Conservation (phyloP, 495 filamentous ascomycete species). For the Aspergillus funiculosus region DNA sequence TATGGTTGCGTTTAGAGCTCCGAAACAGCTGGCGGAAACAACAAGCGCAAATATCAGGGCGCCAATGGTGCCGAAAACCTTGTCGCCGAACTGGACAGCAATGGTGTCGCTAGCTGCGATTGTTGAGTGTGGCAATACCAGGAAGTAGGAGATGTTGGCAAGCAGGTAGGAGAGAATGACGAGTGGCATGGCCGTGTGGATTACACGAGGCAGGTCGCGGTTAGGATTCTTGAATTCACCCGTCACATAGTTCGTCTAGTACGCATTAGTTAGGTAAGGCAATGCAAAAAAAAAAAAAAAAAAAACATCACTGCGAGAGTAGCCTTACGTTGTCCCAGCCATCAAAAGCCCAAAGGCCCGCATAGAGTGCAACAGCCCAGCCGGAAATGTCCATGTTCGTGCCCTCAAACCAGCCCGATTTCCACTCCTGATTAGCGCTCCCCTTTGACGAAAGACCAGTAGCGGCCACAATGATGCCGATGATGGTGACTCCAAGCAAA, state of each 20-base stretch:
- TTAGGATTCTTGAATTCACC: constrained; percentile 91
- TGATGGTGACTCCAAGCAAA: constrained; percentile 78
- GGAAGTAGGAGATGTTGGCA: constrained; percentile 88
- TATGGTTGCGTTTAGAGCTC: constrained; percentile 87
- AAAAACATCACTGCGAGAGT: neutral
- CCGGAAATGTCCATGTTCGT: constrained; percentile 71
- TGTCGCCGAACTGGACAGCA: constrained; percentile 85
- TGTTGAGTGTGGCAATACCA: constrained; percentile 75
- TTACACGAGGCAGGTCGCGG: constrained; percentile 87
- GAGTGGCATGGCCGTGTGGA: constrained; percentile 93
- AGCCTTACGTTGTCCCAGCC: constrained; percentile 93
- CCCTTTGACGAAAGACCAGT: constrained; percentile 78
- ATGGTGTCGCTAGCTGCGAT: constrained; percentile 88
- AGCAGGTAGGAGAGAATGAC: constrained; percentile 87
- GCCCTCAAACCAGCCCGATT: constrained; percentile 83
- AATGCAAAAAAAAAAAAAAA: neutral
- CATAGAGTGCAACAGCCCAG: constrained; percentile 91
- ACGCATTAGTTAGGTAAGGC: constrained; percentile 6
- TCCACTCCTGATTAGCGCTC: constrained; percentile 79
- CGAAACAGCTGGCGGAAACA: constrained; percentile 83
- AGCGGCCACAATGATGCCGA: constrained; percentile 80
- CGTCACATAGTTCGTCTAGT: constrained; percentile 89
- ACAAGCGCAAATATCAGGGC: constrained; percentile 82
- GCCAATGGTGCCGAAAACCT: constrained; percentile 81
- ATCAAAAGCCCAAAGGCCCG: constrained; percentile 95